Base-by-base conservation (phyloP, 176 grass and related monocot genomes). In the Metroxylon sagu region DNA sequence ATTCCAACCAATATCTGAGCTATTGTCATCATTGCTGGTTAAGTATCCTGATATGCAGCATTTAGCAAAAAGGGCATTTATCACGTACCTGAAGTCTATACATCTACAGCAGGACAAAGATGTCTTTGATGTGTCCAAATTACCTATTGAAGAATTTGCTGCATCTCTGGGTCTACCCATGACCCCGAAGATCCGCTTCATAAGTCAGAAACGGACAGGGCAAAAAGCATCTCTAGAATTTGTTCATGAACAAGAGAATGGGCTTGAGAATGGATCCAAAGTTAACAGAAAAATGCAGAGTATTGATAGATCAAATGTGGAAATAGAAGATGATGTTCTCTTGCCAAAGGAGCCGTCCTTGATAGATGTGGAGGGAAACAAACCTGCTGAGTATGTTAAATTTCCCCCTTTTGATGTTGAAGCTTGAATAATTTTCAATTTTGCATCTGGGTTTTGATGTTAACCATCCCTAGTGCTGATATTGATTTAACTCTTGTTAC, bases 41-140 rank as follows among this genome's bases (percentile, higher is more conserved):
- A 75, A 88, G 75, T 80, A 70, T 66, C 83, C 87, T 49, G 78
- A 79, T 57, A 65, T 97, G 25, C 87, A 91, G 62, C 78, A 90
- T 29, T 62, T 89, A 67, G 92, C 80, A 39, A 90, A 91, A 76
- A 90, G 76, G 69, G 75, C 83, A 39, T 97, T 97, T 72, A 16
- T 91, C 25, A 97, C 87, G 23, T 97, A 91, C 82, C 62, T 97
- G 14, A 90, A 75, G 66, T 91, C 87, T 53, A 66, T 97, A 25
- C 73, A 82, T 71, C 54, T 72, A 6, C 74, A 89, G 25, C 71
- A 63, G 27, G 90, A 89, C 64, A 91, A 85, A 63, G 81, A 84
- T 10, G 80, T 91, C 12, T 91, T 97, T 74, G 87, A 88, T 52
- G 72, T 87, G 67, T 88, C 72, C 57, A 87, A 75, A 35, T 80